These are phyloP conservation scores for Aspergillus latus DNA, from an alignment of 2,329 filamentous ascomycete genomes.

Conservation along the genomic window DNA sequence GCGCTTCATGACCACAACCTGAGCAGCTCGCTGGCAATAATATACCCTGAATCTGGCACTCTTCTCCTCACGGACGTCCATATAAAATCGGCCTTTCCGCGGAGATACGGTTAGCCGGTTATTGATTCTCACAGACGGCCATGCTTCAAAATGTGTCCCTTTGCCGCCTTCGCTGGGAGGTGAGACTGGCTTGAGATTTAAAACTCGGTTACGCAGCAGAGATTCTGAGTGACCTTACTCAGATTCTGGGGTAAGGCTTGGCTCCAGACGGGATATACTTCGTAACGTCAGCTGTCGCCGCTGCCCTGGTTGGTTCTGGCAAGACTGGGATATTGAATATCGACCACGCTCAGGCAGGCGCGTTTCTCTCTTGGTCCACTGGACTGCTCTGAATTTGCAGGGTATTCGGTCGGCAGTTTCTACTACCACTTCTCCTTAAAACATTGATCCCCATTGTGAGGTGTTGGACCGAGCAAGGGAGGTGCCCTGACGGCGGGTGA, in stretches of 20 bases:
- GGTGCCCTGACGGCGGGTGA: not conserved
- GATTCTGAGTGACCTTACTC: not conserved
- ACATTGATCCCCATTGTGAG: not conserved
- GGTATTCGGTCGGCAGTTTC: not conserved
- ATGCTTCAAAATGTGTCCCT: slow-evolving; percentile 6
- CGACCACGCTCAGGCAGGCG: not conserved
- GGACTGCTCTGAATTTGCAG: not conserved
- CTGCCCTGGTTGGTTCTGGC: no score
- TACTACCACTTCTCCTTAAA: not conserved
- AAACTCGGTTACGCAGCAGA: not conserved
- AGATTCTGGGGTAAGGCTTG: slow-evolving; percentile 8
- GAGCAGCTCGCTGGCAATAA: not conserved
- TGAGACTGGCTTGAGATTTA: not conserved
- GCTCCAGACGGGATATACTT: not conserved
- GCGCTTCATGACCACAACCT: not conserved
- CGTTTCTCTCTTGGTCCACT: not conserved
- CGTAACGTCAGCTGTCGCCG: no score
- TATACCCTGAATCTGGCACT: no score
- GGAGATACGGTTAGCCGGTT: slow-evolving; percentile 14
- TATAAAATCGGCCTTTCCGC: slow-evolving; percentile 9
- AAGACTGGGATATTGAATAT: not conserved
- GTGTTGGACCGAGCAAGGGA: not conserved
- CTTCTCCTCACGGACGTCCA: not conserved
- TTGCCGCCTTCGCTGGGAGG: not conserved
- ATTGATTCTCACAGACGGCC: not conserved